Evolutionary conservation across 2,329 filamentous ascomycete genomes (phyloP), one percentile per base, ranked within the genome.

Genomic region (Beauveria brongniartii): DNA sequence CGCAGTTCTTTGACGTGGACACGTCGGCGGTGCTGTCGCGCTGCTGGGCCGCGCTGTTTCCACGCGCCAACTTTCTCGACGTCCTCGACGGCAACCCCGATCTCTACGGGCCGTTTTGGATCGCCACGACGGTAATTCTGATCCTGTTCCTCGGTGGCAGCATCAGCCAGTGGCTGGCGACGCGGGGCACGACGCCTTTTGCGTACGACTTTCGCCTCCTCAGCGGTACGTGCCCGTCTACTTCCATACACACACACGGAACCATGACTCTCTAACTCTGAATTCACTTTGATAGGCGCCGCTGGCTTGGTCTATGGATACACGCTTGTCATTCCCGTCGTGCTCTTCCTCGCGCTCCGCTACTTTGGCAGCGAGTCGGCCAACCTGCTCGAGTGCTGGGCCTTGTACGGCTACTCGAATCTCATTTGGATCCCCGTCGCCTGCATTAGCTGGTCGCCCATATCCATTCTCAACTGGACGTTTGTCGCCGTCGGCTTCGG

Each of bases 1-100:
- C 92, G 61, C 94, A 96, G 77, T 97, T 94, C 84, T 99, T 99
- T 78, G 94, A 99, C 72, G 93, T 99, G 65, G 94, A 99, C 77
- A 97, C 94, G 1, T 87, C 84, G 63, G 90, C 94, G 58, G 92
- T 99, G 22, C 78, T 97, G 61, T 82, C 87, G 69, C 89, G 94
- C 66, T 97, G 94, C 76, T 87, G 87, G 74, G 89, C 92, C 1
- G 88, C 93, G n/a, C 78, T 97, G 44, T 96, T 89, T 75, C 94
- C 94, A 51, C 87, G 91, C 64, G 88, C 88, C 62, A 97, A 96
- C 79, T 99, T 99, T 77, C 87, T 99, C 65, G 94, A 99, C 71
- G 91, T 97, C 41, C 83, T 99, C 30, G 94, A 99, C 72, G 94
- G 94, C 22, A 97, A 97, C 73, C 91, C 94, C 1, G 94, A 99